These are phyloP conservation scores for Leccinum aurantiacum DNA, from an alignment of 768 basidiomycete genomes.

Conservation along the genomic window DNA sequence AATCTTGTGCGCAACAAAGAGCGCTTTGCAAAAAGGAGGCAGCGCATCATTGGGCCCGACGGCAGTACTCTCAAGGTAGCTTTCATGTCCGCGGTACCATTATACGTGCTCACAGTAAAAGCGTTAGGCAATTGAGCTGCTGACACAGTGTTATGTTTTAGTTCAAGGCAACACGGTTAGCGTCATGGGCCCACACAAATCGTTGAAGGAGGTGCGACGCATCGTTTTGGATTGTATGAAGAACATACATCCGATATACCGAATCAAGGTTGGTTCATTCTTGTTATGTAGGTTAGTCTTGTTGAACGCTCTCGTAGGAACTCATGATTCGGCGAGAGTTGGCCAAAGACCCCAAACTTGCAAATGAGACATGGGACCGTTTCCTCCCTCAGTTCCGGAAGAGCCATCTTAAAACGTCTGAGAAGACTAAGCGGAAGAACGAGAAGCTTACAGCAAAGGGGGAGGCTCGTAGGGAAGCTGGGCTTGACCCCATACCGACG, in stretches of 20 bases:
- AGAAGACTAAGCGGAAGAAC: constrained; percentile 92
- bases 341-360: constrained; percentile 96
- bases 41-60: constrained; percentile 95
- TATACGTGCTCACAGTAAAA: constrained; percentile 5
- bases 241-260: constrained; percentile 98
- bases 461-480: constrained; percentile 66
- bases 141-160: constrained; percentile 95
- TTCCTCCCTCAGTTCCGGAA: constrained; percentile 97
- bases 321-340: constrained; percentile 98
- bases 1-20: constrained; percentile 94
- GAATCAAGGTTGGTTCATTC: constrained; percentile 74
- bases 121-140: constrained; percentile 87
- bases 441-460: constrained; percentile 60
- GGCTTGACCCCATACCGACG: constrained; percentile 42
- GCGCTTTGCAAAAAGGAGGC: constrained; percentile 91
- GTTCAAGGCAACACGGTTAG: constrained; percentile 99
- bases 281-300: background rate
- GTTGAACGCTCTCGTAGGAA: constrained; percentile 53
- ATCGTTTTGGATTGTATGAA: constrained; percentile 99
- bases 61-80: constrained; percentile 93
- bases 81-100: background rate
- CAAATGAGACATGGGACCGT: constrained; percentile 92
- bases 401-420: constrained; percentile 87
- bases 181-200: constrained; percentile 95
- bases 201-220: constrained; percentile 91